phyloP scores from a whole-genome alignment of 208 protist species.

The Balamuthia mandrillaris region DNA sequence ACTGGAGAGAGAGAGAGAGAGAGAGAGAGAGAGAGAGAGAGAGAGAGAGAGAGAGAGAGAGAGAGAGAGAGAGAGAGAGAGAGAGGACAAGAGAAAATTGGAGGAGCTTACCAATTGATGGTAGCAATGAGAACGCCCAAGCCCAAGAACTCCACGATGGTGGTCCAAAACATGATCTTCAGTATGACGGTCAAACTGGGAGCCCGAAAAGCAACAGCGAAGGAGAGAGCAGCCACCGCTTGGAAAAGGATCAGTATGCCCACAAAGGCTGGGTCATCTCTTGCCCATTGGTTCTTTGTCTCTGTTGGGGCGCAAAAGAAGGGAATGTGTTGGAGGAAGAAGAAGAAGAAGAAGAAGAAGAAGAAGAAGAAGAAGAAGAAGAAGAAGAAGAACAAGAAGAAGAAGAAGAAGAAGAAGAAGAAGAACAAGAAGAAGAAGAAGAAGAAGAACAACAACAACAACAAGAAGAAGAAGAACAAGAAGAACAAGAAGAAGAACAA shows the following conservation, averaged over 20 bases:
- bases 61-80: not conserved
- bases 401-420: slow-evolving; percentile 53
- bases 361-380: not conserved
- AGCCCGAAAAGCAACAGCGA: not conserved
- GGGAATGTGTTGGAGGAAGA: not conserved
- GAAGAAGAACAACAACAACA: not conserved
- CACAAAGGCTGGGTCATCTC: slow-evolving; percentile 93
- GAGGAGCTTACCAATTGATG: slow-evolving; percentile 58
- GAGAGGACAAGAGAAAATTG: not conserved
- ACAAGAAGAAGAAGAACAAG: not conserved
- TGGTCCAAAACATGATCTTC: slow-evolving; percentile 63
- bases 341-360: not conserved
- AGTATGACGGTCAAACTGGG: not conserved
- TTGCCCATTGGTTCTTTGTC: slow-evolving; percentile 94
- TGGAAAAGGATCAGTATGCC: slow-evolving; percentile 85
- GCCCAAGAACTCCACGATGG: slow-evolving; percentile 76
- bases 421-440: slow-evolving; percentile 54
- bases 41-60: not conserved
- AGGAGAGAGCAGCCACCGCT: slow-evolving; percentile 36
- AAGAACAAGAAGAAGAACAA: not conserved
- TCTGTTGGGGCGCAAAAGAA: slow-evolving; percentile 75
- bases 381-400: not conserved
- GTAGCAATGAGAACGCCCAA: slow-evolving; percentile 75
- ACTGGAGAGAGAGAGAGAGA: not conserved
- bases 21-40: not conserved